Conservation (phyloP, 1,284 basidiomycete species). For the Xerocomus minutiporus region DNA sequence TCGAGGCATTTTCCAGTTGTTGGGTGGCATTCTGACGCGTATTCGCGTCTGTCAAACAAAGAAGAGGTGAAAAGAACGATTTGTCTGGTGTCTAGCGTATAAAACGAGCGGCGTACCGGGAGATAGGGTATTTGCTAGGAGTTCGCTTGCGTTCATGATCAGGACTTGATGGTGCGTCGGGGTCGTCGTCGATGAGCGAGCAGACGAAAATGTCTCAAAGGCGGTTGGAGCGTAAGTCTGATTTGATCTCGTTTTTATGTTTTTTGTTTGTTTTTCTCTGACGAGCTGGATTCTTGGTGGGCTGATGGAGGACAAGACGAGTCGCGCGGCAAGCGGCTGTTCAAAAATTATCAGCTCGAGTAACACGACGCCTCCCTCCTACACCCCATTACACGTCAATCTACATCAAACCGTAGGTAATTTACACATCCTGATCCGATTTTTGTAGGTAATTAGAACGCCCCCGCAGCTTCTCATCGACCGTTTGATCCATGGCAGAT, state of each 20-base stretch:
- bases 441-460: constrained; percentile 18
- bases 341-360: constrained; percentile 27
- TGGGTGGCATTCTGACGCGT: constrained; percentile 86
- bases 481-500: constrained; percentile 46
- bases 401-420: constrained; percentile 16
- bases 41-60: constrained; percentile 56
- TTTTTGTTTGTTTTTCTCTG: constrained; percentile 10
- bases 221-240: constrained; percentile 3
- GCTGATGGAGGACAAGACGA: constrained; percentile 22
- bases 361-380: background rate
- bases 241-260: constrained; percentile 12
- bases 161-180: constrained; percentile 20
- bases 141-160: constrained; percentile 85
- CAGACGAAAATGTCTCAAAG: constrained; percentile 8
- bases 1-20: constrained; percentile 80
- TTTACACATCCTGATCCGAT: background rate
- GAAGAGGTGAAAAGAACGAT: constrained; percentile 17
- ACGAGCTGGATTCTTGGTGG: constrained; percentile 7
- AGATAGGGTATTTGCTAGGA: constrained; percentile 87
- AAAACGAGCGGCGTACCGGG: constrained; percentile 56
- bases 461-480: constrained; percentile 9
- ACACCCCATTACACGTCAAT: constrained; percentile 18
- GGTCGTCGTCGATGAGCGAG: constrained; percentile 24
- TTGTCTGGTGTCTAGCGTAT: constrained; percentile 20
- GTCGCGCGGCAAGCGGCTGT: constrained; percentile 34